Evolutionary conservation across 129 eudicot species (phyloP), one percentile per base, ranked within the genome.

Genomic region (Centrapalus pauciflorus): DNA sequence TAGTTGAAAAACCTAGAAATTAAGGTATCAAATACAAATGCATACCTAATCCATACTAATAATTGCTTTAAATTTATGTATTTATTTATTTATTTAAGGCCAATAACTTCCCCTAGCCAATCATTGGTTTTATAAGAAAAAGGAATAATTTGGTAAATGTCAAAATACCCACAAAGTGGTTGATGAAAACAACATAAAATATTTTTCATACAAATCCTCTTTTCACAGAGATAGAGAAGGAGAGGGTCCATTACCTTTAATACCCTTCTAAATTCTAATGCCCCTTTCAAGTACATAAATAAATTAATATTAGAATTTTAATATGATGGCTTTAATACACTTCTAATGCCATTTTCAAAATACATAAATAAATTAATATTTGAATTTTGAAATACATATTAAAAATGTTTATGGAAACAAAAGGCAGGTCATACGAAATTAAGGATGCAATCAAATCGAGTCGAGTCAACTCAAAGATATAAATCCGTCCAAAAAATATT

Each of bases 31-130:
- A 73, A 66, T 64, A 57, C 69, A 71, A 28, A 54, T 73, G 21
- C 55, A 79, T 62, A 77, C 83, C 79, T 69, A 80, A 80, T 74
- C 79, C 86, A 74, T 77, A 34, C 37, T 60, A 71, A 60, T 23
- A 61, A n/a, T 21, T 3, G 70, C 38, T 40, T 71, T 40, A 20
- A 56, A 43, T 35, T 40, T 74, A n/a, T n/a, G n/a, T n/a, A n/a
- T n/a, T n/a, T n/a, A n/a, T n/a, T n/a, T n/a, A n/a, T 20, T 38
- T 60, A 55, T 43, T 46, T 27, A 57, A 37, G 84, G 37, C 83
- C 83, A 35, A 71, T 74, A 34, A 62, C 76, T 71, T 72, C 69
- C 57, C 25, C 27, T 63, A 67, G 40, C 82, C 86, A 83, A 86
- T 83, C 84, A 83, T 87, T 80, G 77, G 64, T 55, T 62, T 58